Conservation (phyloP, 108 stramenopile species). For the Pelagomonas calceolata region DNA sequence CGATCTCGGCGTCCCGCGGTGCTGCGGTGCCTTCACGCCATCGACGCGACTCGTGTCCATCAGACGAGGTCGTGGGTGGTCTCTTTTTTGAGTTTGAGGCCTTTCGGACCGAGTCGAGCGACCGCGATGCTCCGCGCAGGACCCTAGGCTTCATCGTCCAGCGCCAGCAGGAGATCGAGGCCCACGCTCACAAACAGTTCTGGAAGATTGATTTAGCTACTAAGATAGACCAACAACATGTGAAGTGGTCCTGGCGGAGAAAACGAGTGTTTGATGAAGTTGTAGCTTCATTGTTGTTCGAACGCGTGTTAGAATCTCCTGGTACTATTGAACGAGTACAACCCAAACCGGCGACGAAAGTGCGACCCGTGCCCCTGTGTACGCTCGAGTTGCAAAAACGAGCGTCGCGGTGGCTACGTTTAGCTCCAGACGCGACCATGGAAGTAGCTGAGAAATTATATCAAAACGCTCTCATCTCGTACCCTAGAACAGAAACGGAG, state of each 20-base stretch:
- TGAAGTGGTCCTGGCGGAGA: constrained; percentile 74
- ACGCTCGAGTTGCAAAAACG: constrained; percentile 96
- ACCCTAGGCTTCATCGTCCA: constrained; percentile 99
- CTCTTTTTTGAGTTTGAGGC: too few species aligned
- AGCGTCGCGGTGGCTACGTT: constrained; percentile 68
- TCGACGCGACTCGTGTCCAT: too few species aligned
- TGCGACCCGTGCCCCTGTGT: constrained; percentile 80
- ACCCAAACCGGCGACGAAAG: constrained; percentile 68
- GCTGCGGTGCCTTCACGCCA: too few species aligned
- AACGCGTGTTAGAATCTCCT: constrained; percentile 77
- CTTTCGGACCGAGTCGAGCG: too few species aligned
- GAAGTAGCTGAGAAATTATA: constrained; percentile 74
- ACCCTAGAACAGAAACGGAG: constrained; percentile 49
- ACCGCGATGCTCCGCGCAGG: too few species aligned
- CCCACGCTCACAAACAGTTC: constrained; percentile 82
- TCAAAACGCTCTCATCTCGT: constrained; percentile 31
- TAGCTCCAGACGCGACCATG: constrained; percentile 83
- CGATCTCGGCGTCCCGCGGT: too few species aligned
- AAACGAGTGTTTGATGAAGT: constrained; percentile 71
- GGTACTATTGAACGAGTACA: constrained; percentile 44
- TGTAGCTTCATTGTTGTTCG: constrained; percentile 57
- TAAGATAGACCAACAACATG: background rate
- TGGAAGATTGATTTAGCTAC: constrained; percentile 72
- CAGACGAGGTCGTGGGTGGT: too few species aligned
- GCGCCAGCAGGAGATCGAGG: constrained; percentile 80